Conservation (phyloP, 345 rosid genomes). For the Eucalyptus caleyi region DNA sequence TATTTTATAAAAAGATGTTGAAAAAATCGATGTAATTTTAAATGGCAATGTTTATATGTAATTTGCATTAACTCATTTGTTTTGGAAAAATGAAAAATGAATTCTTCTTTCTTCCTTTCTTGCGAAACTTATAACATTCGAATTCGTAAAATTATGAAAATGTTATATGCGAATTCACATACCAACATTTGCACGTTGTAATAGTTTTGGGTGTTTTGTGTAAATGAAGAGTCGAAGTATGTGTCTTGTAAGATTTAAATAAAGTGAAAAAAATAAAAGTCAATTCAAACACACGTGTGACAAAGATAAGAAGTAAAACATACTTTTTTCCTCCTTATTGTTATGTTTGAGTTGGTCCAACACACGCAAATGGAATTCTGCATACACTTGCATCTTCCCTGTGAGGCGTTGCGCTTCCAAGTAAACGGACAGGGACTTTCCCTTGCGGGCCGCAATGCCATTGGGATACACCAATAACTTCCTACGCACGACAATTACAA, state of each 20-base stretch:
- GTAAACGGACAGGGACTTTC: not conserved
- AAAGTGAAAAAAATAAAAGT: not conserved
- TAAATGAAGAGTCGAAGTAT: not conserved
- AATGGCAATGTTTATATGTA: not conserved
- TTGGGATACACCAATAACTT: not conserved
- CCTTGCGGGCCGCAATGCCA: not conserved
- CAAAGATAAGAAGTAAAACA: not conserved
- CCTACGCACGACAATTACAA: not conserved
- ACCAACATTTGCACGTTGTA: not conserved
- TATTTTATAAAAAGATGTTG: not conserved
- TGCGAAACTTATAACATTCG: not conserved
- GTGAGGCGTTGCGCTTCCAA: not conserved
- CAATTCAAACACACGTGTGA: not conserved
- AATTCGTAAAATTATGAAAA: not conserved
- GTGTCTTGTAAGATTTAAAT: not conserved
- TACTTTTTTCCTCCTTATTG: not conserved
- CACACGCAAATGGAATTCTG: not conserved
- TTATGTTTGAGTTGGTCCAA: not conserved
- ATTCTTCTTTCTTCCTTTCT: not conserved
- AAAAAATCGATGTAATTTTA: no score
- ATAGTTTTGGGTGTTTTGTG: not conserved
- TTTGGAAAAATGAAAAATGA: no score
- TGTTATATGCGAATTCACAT: not conserved
- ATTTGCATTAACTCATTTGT: not conserved
- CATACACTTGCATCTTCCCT: not conserved